These are phyloP conservation scores for Coemansia sp. DNA, from an alignment of 192 early-diverging fungal species.

Conservation along the genomic window DNA sequence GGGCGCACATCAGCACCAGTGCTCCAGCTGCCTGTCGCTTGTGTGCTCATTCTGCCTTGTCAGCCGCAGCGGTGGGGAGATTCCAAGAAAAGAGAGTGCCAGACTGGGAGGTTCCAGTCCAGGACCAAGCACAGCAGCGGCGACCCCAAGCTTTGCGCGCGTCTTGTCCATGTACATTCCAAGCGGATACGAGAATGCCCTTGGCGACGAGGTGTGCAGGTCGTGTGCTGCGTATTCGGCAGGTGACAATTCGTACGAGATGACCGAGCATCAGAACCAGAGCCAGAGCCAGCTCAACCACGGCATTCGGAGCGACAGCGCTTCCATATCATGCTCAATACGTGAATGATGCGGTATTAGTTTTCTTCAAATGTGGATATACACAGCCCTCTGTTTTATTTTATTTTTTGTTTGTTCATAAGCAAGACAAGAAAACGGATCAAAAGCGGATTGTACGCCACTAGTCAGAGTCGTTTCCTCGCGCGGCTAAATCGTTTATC, in stretches of 20 bases:
- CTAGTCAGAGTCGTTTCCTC: constrained; percentile 11
- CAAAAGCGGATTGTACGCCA: no score
- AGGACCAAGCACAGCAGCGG: background rate
- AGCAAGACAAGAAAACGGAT: no score
- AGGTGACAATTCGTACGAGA: background rate
- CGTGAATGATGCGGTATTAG: background rate
- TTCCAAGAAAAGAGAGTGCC: background rate
- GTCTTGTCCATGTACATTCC: constrained; percentile 45
- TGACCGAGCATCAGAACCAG: background rate
- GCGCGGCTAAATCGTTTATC: constrained; percentile 13
- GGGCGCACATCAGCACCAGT: constrained; percentile 46
- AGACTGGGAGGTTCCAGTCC: background rate
- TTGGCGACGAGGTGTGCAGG: constrained; percentile 30
- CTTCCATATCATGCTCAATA: background rate
- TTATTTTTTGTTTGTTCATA: no score
- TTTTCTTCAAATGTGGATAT: no score
- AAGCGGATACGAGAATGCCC: constrained; percentile 22
- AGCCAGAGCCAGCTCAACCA: background rate
- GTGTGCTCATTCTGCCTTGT: constrained; percentile 40
- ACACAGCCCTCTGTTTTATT: background rate
- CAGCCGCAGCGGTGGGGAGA: constrained; percentile 1
- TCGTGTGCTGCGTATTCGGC: constrained; percentile 23
- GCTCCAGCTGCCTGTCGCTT: constrained; percentile 40
- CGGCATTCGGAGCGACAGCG: background rate
- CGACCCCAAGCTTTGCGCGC: constrained; percentile 15